These are phyloP conservation scores for Nakazawaea sp. DNA, from an alignment of 805 yeast species.

Conservation along the genomic window DNA sequence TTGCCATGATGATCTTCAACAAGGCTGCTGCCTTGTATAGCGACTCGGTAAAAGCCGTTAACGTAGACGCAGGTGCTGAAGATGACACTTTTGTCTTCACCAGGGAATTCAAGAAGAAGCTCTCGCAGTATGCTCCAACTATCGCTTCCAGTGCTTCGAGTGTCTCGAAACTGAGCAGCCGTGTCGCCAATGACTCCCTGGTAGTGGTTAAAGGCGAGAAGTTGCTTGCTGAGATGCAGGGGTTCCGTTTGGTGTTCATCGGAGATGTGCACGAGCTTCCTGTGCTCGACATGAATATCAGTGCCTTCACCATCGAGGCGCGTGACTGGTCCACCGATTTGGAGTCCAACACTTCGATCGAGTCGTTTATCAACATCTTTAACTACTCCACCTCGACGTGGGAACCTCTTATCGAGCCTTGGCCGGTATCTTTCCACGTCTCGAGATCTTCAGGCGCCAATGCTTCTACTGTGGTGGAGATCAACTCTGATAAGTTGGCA, in stretches of 20 bases:
- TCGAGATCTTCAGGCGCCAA: constrained; percentile 28
- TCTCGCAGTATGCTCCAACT: constrained; percentile 67
- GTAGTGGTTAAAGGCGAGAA: constrained; percentile 62
- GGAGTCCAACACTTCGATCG: constrained; percentile 59
- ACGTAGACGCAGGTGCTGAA: constrained; percentile 11
- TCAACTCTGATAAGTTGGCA: constrained; percentile 69
- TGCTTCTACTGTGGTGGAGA: constrained; percentile 50
- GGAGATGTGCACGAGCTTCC: constrained; percentile 93
- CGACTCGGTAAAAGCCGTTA: constrained; percentile 10
- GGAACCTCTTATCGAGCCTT: constrained; percentile 91
- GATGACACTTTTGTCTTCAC: constrained; percentile 32
- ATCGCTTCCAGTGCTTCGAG: constrained; percentile 44
- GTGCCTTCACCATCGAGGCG: constrained; percentile 62
- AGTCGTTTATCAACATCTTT: constrained; percentile 66
- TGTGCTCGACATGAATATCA: constrained; percentile 66
- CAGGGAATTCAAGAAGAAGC: constrained; percentile 53
- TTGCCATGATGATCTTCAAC: constrained; percentile 70
- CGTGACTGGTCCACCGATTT: constrained; percentile 84
- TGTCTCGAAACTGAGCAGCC: constrained; percentile 10
- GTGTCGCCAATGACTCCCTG: constrained; percentile 12
- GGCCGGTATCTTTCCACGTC: constrained; percentile 73
- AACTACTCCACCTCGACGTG: constrained; percentile 87
- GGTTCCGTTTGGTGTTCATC: constrained; percentile 72
- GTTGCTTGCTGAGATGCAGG: constrained; percentile 59
- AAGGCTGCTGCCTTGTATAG: constrained; percentile 54